Evolutionary conservation across 2,329 filamentous ascomycete genomes (phyloP), one percentile per base, ranked within the genome.

Genomic region (Diaporthe citri): DNA sequence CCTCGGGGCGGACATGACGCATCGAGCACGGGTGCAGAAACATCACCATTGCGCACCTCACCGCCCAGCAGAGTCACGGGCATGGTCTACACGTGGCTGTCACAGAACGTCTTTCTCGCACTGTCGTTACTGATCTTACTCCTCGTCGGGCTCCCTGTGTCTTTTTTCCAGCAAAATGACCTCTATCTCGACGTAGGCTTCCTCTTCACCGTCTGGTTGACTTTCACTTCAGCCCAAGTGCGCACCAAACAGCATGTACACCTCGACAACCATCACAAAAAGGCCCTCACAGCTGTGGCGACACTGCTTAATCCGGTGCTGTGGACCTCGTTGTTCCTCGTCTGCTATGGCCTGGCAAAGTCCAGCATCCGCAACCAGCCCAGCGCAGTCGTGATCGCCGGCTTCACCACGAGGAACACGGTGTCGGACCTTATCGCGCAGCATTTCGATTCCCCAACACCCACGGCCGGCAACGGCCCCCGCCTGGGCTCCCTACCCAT

Each of bases 171-270:
- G 0, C 74, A 79, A 2, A 83, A 85, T 69, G 82, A 85, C 31
- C 82, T 84, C 0, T 78, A 85, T 2, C 82, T 90, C 5, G 86
- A 90, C 51, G 85, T 85, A 0, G 85, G 84, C 34, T 81, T 86
- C 17, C 80, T 90, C 5, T 85, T 88, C 78, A 85, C 87, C 52
- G 77, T 87, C 56, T 91, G 90, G 90, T 83, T 86, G 15, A 79
- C 81, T 22, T 83, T 84, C 7, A 82, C 86, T 3, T 79, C 80
- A 0, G 71, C 84, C 3, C 88, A 89, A 62, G 78, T 80, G 0
- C 62, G 76, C 8, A 80, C 87, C 77, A 86, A 85, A 60, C 59
- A 73, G 31, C 69, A 64, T 2, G 28, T 52, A 51, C 17, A 25
- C 17, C 48, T n/a, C n/a, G 36, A 22, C 2, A 70, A 76, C 0